Conservation (phyloP, 805 yeast species). For the Wickerhamiella vanderwaltii region DNA sequence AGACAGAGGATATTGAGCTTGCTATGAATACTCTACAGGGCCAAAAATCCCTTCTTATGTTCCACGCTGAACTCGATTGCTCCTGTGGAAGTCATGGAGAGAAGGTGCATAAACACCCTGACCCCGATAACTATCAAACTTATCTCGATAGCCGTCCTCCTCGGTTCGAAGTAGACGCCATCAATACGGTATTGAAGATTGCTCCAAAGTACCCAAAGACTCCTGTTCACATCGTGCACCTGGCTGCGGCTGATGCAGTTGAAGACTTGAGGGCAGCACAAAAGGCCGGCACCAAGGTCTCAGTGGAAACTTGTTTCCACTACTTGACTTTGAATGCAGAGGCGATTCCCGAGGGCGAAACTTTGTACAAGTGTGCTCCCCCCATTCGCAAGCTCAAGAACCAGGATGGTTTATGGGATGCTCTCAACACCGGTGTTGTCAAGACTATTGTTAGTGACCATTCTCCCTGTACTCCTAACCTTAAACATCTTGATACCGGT, state of each 20-base stretch:
- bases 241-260: slow-evolving; percentile 73
- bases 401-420: slow-evolving; percentile 65
- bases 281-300: slow-evolving; percentile 31
- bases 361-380: slow-evolving; percentile 90
- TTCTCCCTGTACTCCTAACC: slow-evolving; percentile 89
- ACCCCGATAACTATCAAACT: slow-evolving; percentile 57
- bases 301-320: slow-evolving; percentile 93
- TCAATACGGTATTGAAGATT: slow-evolving; percentile 53
- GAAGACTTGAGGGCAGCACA: slow-evolving; percentile 61
- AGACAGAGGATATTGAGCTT: slow-evolving; percentile 44
- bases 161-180: slow-evolving; percentile 73
- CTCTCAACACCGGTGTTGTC: slow-evolving; percentile 49
- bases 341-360: slow-evolving; percentile 57
- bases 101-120: slow-evolving; percentile 23
- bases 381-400: slow-evolving; percentile 74
- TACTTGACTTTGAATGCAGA: slow-evolving; percentile 70
- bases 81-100: not conserved
- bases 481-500: slow-evolving; percentile 70
- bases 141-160: slow-evolving; percentile 87
- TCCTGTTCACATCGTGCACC: slow-evolving; percentile 72
- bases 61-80: slow-evolving; percentile 80
- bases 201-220: slow-evolving; percentile 33
- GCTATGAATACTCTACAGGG: slow-evolving; percentile 57
- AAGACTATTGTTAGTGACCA: slow-evolving; percentile 88
- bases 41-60: slow-evolving; percentile 63